Conservation (phyloP, 306 rosid genomes). For the Styphnolobium japonicum region DNA sequence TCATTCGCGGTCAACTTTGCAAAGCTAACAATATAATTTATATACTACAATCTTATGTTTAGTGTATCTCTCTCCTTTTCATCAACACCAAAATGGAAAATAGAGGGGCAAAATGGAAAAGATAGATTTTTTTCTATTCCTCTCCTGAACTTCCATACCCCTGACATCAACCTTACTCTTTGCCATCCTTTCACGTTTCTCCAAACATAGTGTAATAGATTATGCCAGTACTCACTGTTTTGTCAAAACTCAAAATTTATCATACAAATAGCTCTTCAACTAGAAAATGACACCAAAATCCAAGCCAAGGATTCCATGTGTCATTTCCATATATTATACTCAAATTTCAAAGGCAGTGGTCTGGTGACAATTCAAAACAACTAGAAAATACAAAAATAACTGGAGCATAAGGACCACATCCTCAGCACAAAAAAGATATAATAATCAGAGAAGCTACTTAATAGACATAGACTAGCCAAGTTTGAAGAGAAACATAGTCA, state of each 20-base stretch:
- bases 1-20: not conserved
- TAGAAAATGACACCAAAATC: not conserved
- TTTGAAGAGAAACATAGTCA: constrained; percentile 9
- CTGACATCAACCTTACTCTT: not conserved
- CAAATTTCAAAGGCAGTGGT: constrained; percentile 9
- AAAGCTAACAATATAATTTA: not conserved
- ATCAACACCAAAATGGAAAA: not conserved
- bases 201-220: not conserved
- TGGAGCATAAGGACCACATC: not conserved
- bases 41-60: not conserved
- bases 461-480: not conserved
- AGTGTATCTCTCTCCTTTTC: not conserved
- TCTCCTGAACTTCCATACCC: not conserved
- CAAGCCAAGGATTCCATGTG: not conserved
- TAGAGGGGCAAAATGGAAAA: not conserved
- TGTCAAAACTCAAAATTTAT: not conserved
- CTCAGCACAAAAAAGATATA: not conserved
- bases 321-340: not conserved
- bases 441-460: not conserved
- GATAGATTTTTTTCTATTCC: not conserved
- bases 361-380: constrained; percentile 5
- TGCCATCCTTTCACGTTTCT: not conserved
- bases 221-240: not conserved
- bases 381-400: not conserved
- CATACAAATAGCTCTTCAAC: not conserved